Evolutionary conservation across 805 yeast genomes (phyloP), one percentile per base, ranked within the genome.

Genomic region (Yarrowia phangngaensis): DNA sequence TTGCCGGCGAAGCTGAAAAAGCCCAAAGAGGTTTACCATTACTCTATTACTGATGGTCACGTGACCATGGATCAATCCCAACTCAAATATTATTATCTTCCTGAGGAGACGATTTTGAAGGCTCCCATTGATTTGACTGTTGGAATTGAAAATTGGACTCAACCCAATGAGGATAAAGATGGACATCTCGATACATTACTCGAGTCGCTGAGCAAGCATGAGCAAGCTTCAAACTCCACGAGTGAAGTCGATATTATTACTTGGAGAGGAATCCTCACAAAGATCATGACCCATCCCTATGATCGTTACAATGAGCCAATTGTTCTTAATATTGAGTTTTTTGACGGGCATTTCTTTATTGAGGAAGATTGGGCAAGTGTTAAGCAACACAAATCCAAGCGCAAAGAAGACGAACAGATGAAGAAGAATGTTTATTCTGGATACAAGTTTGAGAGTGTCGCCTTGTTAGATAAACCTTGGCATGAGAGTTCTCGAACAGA

Each of bases 201-300:
- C 28, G 57, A 61, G 20, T 77, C 84, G 1, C 59, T 92, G 6
- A 66, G 70, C 53, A 56, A 66, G 5, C 68, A 75, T 57, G 97
- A 92, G 63, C 60, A 65, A 14, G 58, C 59, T 13, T 64, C 67
- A 5, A 70, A 70, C 1, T 57, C 58, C n/a, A 78, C 74, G 53
- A 59, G 76, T 2, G 73, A 74, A 20, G 75, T 77, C 1, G 84
- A 87, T 57, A 74, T 92, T 22, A 69, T 92, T 16, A 80, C 95
- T 0, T 87, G 85, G 75, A 72, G 97, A 57, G 97, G 97, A 0
- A 65, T 86, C 26, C 77, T 90, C 79, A 80, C 88, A 23, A 75
- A 77, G 51, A 65, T 90, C 27, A 67, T 92, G 65, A 71, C 81
- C 6, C 67, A 85, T 17, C 86, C 90, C 2, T 82, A 79, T 60